Base-by-base conservation (phyloP, 129 eudicot species). In the Solidago caesia region DNA sequence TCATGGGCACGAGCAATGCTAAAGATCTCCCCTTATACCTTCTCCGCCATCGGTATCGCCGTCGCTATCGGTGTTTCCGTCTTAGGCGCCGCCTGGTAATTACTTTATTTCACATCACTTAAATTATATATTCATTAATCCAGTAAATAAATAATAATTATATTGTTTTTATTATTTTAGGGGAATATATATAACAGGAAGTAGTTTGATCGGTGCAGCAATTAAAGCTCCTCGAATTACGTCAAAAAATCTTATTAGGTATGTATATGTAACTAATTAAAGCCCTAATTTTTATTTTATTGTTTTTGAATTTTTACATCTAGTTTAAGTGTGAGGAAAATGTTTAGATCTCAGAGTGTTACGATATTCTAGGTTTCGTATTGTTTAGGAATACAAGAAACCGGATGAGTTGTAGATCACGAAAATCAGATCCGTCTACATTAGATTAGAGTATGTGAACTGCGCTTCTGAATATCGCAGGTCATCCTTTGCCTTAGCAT, bases 171-270 rank as follows among this genome's bases (percentile, higher is more conserved):
- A 64, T 49, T 16, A 5, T 61, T 4, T 42, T 67, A 89, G 96
- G 96, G 96, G 96, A 8, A 87, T 90, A 43, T 90, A 85, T 63
- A 92, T 89, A 16, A 92, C 98, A 4, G 98, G 98, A 27, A 92
- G 96, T 81, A 92, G 98, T 84, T 84, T 92, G 75, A 92, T 92
- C 71, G 98, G 98, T 80, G 96, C 96, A 5, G 96, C 98, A 2
- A 85, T 92, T 68, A 92, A 92, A 82, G 97, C 97, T 46, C 97
- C 97, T 7, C 93, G 97, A 13, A 92, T 92, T 9, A 92, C 97
- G 15, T 89, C 97, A 13, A 92, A 92, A 66, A 89, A 92, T 69
- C 94, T 89, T 29, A 90, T 90, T 67, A 90, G 96, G 96, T 87
- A 73, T 29, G 53, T n/a, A 2, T 49, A 53, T 1, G 3, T 5